These are phyloP conservation scores for Oxyria digyna DNA, from an alignment of 148 eudicot species.

Conservation along the genomic window DNA sequence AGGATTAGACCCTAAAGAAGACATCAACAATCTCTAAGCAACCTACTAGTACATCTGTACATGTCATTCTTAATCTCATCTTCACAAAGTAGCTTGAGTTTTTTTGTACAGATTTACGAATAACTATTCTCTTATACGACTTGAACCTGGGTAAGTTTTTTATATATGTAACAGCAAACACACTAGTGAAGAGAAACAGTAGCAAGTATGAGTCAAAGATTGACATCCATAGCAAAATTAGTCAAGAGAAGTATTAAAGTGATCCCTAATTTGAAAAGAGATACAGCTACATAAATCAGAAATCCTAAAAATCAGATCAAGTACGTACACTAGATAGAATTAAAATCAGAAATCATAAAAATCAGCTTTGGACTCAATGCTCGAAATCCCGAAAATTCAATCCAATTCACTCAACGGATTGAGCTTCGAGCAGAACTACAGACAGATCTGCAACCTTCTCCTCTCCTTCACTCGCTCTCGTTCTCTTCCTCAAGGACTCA, in stretches of 20 bases:
- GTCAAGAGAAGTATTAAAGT: too few relatives aligned
- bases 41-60: background rate
- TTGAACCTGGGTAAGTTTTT: background rate
- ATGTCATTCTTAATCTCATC: background rate
- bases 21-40: background rate
- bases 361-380: too few relatives aligned
- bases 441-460: constrained; percentile 34
- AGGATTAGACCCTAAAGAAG: background rate
- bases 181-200: too few relatives aligned
- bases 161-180: too few relatives aligned
- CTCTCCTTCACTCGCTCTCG: constrained; percentile 34
- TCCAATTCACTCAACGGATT: constrained; percentile 13
- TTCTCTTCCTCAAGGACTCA: constrained; percentile 36
- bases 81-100: background rate
- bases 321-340: too few relatives aligned
- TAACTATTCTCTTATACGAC: background rate
- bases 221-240: too few relatives aligned
- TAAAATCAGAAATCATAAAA: too few relatives aligned
- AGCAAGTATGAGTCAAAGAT: too few relatives aligned
- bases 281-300: too few relatives aligned
- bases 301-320: too few relatives aligned
- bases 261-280: background rate
- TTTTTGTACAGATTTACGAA: background rate
- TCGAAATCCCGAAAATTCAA: background rate
- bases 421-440: constrained; percentile 22